A percentile compares a stretch with the other conserved stretches of the same genome.
These are phyloP conservation scores for Apiospora arundinis DNA, from an alignment of 2,329 filamentous ascomycete genomes.

Conservation along the genomic window DNA sequence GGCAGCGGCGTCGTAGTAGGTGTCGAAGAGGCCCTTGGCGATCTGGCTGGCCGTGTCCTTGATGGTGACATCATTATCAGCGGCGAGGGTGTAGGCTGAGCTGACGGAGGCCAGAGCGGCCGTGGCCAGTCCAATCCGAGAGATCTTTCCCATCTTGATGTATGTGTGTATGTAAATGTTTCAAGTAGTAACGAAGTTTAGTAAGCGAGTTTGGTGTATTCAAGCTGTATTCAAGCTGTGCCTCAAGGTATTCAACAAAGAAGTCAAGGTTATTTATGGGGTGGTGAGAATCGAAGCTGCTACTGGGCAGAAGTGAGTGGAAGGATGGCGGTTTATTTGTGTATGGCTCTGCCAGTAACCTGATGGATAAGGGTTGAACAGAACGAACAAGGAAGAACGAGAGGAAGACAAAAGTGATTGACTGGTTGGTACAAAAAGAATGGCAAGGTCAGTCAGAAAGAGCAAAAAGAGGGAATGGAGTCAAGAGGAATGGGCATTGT, in stretches of 20 bases:
- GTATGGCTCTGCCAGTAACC: slow-evolving; percentile 16
- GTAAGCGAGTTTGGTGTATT: background rate
- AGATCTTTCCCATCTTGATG: background rate
- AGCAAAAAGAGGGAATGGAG: background rate
- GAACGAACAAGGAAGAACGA: slow-evolving; percentile 15
- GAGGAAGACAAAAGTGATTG: slow-evolving; percentile 13
- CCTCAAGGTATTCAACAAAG: background rate
- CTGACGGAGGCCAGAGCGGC: slow-evolving; percentile 27
- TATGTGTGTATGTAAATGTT: background rate
- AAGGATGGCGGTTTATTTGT: background rate
- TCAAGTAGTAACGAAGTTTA: slow-evolving; percentile 1
- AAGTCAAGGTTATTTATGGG: background rate
- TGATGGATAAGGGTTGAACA: background rate
- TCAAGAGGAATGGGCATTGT: slow-evolving; percentile 7
- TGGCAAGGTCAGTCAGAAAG: slow-evolving; percentile 11
- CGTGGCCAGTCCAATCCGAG: background rate
- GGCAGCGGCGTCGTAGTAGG: slow-evolving; percentile 38
- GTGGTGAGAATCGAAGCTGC: slow-evolving; percentile 13
- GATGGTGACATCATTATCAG: slow-evolving; percentile 30
- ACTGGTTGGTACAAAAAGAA: slow-evolving; percentile 10
- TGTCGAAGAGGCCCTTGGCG: slow-evolving; percentile 36
- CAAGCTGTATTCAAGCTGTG: background rate
- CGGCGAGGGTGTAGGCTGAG: slow-evolving; percentile 28
- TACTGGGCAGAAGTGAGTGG: slow-evolving; percentile 15
- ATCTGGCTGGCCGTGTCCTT: slow-evolving; percentile 34